A percentile compares a stretch with the other conserved stretches of the same genome.
Evolutionary conservation across 1,284 basidiomycete species (phyloP).

Genomic region (Tilletiopsis washingtonensis): DNA sequence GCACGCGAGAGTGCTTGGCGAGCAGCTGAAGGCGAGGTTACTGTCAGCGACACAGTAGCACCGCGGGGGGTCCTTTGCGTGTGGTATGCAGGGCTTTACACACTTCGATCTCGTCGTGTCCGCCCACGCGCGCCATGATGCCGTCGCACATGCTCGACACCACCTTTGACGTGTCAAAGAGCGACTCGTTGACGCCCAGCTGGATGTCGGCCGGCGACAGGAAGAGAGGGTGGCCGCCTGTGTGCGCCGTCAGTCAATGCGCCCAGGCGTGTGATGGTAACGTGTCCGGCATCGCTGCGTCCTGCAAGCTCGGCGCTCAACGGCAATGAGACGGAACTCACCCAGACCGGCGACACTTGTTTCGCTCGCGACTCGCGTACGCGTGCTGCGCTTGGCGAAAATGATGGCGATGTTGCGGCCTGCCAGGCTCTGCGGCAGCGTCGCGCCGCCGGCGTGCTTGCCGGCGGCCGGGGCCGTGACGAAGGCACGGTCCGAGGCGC

Average conservation of each 20-base stretch:
- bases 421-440: constrained; percentile 56
- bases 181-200: constrained; percentile 85
- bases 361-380: constrained; percentile 83
- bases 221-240: constrained; percentile 88
- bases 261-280: too few species aligned
- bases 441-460: constrained; percentile 5
- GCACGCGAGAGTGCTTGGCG: constrained; percentile 77
- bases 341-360: constrained; percentile 51
- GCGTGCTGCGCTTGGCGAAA: constrained; percentile 86
- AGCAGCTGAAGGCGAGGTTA: too few species aligned
- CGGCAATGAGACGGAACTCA: too few species aligned
- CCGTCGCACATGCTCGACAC: constrained; percentile 94
- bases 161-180: constrained; percentile 68
- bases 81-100: constrained; percentile 23
- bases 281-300: too few species aligned
- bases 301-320: too few species aligned
- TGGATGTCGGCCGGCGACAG: constrained; percentile 88
- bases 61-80: not conserved
- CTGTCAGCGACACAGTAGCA: too few species aligned
- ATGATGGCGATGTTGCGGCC: constrained; percentile 78
- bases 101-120: constrained; percentile 85
- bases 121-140: constrained; percentile 90
- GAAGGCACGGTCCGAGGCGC: not conserved
- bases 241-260: too few species aligned
- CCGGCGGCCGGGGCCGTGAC: constrained; percentile 15